phyloP scores from a whole-genome alignment of 2,329 filamentous ascomycete species.

The Pestalotiopsis sp. region DNA sequence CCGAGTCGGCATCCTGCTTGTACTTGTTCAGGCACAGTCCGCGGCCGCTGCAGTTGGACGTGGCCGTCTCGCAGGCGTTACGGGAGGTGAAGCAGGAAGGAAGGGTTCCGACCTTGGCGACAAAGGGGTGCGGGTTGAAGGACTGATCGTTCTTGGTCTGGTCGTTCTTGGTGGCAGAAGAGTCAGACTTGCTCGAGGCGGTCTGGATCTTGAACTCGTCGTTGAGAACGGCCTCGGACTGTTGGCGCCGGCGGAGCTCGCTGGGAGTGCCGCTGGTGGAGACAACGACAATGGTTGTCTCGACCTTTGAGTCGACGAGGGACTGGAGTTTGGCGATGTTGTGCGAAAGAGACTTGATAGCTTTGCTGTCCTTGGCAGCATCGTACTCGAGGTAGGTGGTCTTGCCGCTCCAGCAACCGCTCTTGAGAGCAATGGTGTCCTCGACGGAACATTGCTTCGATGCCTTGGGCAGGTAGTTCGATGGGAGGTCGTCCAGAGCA shows the following conservation, averaged over 20 bases:
- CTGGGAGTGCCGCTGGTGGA: slow-evolving; percentile 37
- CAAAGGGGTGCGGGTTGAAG: slow-evolving; percentile 28
- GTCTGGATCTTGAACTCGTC: slow-evolving; percentile 25
- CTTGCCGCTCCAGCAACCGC: slow-evolving; percentile 31
- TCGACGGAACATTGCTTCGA: slow-evolving; percentile 39
- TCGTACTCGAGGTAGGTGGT: slow-evolving; percentile 35
- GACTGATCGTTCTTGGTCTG: slow-evolving; percentile 22
- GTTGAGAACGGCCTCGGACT: slow-evolving; percentile 47
- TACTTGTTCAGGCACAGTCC: slow-evolving; percentile 75
- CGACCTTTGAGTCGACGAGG: slow-evolving; percentile 53
- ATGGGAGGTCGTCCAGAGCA: slow-evolving; percentile 51
- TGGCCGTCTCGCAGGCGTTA: slow-evolving; percentile 69
- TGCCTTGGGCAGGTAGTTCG: slow-evolving; percentile 37
- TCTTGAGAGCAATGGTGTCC: slow-evolving; percentile 22
- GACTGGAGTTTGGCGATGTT: slow-evolving; percentile 47
- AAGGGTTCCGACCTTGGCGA: slow-evolving; percentile 45
- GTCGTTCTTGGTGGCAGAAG: slow-evolving; percentile 34
- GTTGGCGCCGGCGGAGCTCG: slow-evolving; percentile 49
- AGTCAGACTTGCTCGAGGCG: slow-evolving; percentile 22
- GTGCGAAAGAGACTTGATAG: slow-evolving; percentile 45
- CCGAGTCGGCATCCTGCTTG: slow-evolving; percentile 36
- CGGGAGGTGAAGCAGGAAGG: slow-evolving; percentile 76
- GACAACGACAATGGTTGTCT: slow-evolving; percentile 60
- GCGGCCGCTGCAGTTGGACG: slow-evolving; percentile 80
- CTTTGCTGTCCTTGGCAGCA: slow-evolving; percentile 34